Conservation (phyloP, 164 flowering plant genomes). For the Tinospora cordifolia region DNA sequence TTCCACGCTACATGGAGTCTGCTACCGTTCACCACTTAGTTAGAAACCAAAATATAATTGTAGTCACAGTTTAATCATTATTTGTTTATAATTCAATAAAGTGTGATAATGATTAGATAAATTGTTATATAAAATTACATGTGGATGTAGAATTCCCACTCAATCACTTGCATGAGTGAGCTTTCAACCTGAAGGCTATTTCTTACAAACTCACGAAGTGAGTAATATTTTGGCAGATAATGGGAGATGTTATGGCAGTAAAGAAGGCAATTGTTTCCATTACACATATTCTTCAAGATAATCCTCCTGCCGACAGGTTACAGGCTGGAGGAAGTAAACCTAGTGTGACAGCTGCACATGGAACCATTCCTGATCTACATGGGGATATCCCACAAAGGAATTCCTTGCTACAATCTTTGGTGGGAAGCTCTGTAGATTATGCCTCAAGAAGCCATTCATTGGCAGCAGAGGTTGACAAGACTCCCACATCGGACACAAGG, state of each 20-base stretch:
- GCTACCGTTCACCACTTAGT: too few species aligned
- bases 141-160: background rate
- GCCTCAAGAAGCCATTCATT: conserved; percentile 27
- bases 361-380: conserved; percentile 25
- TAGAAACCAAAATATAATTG: too few species aligned
- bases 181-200: background rate
- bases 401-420: conserved; percentile 20
- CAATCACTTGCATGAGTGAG: background rate
- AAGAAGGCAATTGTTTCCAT: conserved; percentile 71
- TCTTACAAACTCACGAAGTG: conserved; percentile 3
- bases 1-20: too few species aligned
- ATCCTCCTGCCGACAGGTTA: conserved; percentile 29
- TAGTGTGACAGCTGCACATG: conserved; percentile 22
- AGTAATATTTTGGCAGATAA: conserved; percentile 44
- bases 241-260: conserved; percentile 55
- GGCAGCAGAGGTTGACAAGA: conserved; percentile 28
- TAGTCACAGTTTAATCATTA: background rate
- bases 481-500: conserved; percentile 22
- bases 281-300: conserved; percentile 60
- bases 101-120: background rate
- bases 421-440: conserved; percentile 30
- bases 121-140: background rate
- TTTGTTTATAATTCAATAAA: background rate
- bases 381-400: conserved; percentile 27
- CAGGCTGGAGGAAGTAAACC: conserved; percentile 28